These are phyloP conservation scores for Suhomyces canberraensis DNA, from an alignment of 805 yeast species.

Conservation along the genomic window DNA sequence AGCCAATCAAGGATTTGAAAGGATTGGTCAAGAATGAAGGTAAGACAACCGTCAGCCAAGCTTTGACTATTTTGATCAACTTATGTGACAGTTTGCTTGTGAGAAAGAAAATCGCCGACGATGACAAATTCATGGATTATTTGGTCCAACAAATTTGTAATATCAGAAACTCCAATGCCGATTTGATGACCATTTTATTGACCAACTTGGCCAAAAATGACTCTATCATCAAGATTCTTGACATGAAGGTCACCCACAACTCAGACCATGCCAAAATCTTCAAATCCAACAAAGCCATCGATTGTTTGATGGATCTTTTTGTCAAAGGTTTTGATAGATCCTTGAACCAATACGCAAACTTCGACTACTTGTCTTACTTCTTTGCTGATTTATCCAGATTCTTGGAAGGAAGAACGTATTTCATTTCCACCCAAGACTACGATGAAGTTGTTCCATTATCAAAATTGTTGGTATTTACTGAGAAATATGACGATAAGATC, in stretches of 20 bases:
- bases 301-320: constrained; percentile 83
- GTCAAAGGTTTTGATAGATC: constrained; percentile 77
- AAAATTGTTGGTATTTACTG: constrained; percentile 80
- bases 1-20: constrained; percentile 72
- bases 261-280: constrained; percentile 47
- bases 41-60: constrained; percentile 54
- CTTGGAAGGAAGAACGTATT: constrained; percentile 69
- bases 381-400: constrained; percentile 89
- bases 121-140: constrained; percentile 50
- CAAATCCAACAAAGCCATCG: constrained; percentile 58
- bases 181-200: constrained; percentile 76
- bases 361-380: constrained; percentile 79
- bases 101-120: constrained; percentile 64
- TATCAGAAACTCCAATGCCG: constrained; percentile 64
- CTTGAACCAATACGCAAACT: constrained; percentile 69
- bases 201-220: constrained; percentile 84
- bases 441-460: constrained; percentile 77
- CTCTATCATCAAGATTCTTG: constrained; percentile 52
- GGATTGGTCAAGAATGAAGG: constrained; percentile 52
- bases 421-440: constrained; percentile 66
- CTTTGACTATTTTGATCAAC: constrained; percentile 79
- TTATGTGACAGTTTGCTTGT: constrained; percentile 68
- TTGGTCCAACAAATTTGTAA: constrained; percentile 50
- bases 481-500: constrained; percentile 67
- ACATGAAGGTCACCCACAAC: constrained; percentile 26